Percentiles rank a stretch among this genome's conserved stretches.
Conservation (phyloP, 2,329 filamentous ascomycete species). For the Coniosporium tulheliwenetii region DNA sequence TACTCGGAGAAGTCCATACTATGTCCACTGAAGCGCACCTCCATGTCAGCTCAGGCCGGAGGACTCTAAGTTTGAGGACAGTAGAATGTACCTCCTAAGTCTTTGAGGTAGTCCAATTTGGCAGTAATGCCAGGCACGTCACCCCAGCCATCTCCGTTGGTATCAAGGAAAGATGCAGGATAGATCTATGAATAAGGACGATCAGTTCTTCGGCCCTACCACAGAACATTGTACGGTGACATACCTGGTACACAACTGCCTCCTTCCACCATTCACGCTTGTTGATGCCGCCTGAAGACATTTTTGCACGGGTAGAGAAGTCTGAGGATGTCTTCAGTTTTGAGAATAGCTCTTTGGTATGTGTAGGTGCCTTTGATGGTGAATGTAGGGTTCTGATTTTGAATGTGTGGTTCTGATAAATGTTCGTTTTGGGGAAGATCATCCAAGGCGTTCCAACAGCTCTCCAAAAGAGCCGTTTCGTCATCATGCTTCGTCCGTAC, state of each 20-base stretch:
- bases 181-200: conserved; percentile 35
- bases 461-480: no score
- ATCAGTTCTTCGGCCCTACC: not conserved
- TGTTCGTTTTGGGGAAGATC: no score
- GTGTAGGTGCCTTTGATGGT: no score
- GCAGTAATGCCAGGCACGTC: conserved; percentile 50
- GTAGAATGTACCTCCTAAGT: conserved; percentile 28
- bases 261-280: conserved; percentile 20
- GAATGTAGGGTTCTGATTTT: no score
- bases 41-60: no score
- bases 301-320: not conserved
- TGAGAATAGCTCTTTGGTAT: no score
- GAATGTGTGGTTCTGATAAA: no score
- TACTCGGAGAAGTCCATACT: conserved; percentile 35
- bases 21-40: conserved; percentile 28
- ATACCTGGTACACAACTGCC: conserved; percentile 16
- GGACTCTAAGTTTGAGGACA: not conserved
- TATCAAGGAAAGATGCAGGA: conserved; percentile 42
- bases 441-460: no score
- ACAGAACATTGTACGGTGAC: not conserved
- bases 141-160: conserved; percentile 46
- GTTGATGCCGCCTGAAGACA: not conserved
- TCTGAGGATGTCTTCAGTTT: no score
- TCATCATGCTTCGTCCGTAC: no score
- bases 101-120: conserved; percentile 47